phyloP scores from a whole-genome alignment of 306 rosid species.

The Hippophae rhamnoides region DNA sequence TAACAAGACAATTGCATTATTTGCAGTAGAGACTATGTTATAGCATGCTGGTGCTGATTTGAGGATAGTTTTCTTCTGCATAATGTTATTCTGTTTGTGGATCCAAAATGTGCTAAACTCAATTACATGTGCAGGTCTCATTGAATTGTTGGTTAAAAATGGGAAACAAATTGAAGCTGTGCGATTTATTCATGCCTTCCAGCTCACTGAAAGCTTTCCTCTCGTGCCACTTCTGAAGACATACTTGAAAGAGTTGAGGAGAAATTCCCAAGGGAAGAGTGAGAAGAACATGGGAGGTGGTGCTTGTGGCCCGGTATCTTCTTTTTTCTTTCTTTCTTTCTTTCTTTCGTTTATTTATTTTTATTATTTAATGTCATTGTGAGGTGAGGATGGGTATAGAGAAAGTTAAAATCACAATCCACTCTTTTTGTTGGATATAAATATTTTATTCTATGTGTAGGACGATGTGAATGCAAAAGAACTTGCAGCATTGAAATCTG shows the following conservation, averaged over 20 bases:
- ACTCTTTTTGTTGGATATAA: slow-evolving; percentile 2
- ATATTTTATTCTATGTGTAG: slow-evolving; percentile 21
- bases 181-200: slow-evolving; percentile 54
- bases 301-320: slow-evolving; percentile 42
- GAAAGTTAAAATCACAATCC: slow-evolving; percentile 1
- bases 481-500: slow-evolving; percentile 52
- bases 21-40: slow-evolving; percentile 15
- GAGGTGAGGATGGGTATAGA: neutral
- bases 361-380: no score
- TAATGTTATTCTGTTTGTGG: slow-evolving; percentile 11
- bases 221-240: slow-evolving; percentile 60
- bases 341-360: no score
- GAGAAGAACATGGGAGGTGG: slow-evolving; percentile 35
- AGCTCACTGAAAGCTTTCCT: slow-evolving; percentile 52
- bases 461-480: slow-evolving; percentile 44
- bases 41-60: slow-evolving; percentile 11
- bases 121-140: slow-evolving; percentile 38
- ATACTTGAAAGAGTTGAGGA: slow-evolving; percentile 64
- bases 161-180: slow-evolving; percentile 60
- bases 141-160: slow-evolving; percentile 36
- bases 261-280: slow-evolving; percentile 60
- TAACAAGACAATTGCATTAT: slow-evolving; percentile 8
- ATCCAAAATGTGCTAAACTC: slow-evolving; percentile 16
- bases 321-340: neutral
- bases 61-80: slow-evolving; percentile 12